These are phyloP conservation scores for Backusella luteola DNA, from an alignment of 192 early-diverging fungal species.

Conservation along the genomic window DNA sequence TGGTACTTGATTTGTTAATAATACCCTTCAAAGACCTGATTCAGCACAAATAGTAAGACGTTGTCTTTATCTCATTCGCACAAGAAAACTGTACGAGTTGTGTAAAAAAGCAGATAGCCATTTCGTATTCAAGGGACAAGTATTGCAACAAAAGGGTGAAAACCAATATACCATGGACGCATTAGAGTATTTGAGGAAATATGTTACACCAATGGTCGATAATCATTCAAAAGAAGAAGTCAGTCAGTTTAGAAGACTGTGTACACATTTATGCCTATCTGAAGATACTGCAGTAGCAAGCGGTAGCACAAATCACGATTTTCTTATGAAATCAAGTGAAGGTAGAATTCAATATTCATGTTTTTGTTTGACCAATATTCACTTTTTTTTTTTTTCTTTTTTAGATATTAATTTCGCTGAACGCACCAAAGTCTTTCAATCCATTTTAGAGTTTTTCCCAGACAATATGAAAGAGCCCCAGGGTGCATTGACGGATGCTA, in stretches of 20 bases:
- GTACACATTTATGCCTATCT: conserved; percentile 17
- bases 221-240: conserved; percentile 45
- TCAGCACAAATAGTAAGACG: conserved; percentile 70
- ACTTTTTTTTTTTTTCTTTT: background rate
- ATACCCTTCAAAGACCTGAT: conserved; percentile 45
- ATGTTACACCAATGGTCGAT: conserved; percentile 73
- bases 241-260: conserved; percentile 39
- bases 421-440: conserved; percentile 66
- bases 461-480: conserved; percentile 77
- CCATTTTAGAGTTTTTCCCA: conserved; percentile 71
- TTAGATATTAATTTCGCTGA: conserved; percentile 32
- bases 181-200: conserved; percentile 76
- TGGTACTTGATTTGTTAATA: background rate
- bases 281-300: background rate
- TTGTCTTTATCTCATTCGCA: conserved; percentile 74
- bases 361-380: background rate
- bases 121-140: background rate
- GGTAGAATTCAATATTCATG: background rate
- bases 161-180: conserved; percentile 45
- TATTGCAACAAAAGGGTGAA: background rate
- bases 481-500: conserved; percentile 67
- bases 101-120: conserved; percentile 1
- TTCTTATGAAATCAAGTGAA: background rate
- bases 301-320: background rate
- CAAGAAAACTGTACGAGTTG: conserved; percentile 76